Conservation (phyloP, 2,329 filamentous ascomycete genomes). For the Aspergillus ibericus region DNA sequence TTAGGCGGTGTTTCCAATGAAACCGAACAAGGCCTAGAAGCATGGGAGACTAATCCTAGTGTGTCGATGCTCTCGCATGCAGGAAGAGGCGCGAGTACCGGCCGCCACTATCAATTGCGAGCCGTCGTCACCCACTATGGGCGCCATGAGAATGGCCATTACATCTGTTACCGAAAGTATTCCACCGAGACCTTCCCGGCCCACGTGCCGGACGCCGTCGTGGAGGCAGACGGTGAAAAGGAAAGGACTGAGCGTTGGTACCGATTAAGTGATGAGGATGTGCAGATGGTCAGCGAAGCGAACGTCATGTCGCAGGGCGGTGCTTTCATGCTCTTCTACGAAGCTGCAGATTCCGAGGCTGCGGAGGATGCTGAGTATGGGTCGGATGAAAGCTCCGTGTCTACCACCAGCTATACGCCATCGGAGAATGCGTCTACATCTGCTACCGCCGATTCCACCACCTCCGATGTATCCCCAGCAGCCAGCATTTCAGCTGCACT, state of each 20-base stretch:
- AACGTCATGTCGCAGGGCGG: conserved; percentile 73
- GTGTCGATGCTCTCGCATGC: conserved; percentile 70
- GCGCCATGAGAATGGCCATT: conserved; percentile 91
- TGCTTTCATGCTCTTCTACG: conserved; percentile 98
- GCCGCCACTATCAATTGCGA: conserved; percentile 68
- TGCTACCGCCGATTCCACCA: conserved; percentile 26
- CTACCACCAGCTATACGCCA: conserved; percentile 21
- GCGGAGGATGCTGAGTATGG: conserved; percentile 3
- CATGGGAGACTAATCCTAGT: conserved; percentile 68
- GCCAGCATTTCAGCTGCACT: conserved; percentile 30
- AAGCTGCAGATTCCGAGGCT: conserved; percentile 54
- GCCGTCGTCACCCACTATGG: conserved; percentile 88
- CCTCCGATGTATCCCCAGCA: conserved; percentile 28
- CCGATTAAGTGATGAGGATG: conserved; percentile 85
- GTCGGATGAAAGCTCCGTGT: conserved; percentile 15
- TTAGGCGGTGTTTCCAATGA: conserved; percentile 57
- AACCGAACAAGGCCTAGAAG: conserved; percentile 53
- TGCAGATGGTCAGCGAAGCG: conserved; percentile 70
- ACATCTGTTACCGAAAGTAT: conserved; percentile 83
- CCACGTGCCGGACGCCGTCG: conserved; percentile 31
- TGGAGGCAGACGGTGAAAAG: conserved; percentile 35
- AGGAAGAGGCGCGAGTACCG: conserved; percentile 52
- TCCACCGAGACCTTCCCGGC: conserved; percentile 42
- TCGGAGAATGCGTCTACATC: conserved; percentile 29
- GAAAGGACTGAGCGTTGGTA: conserved; percentile 69